Evolutionary conservation across 169 alveolate species (phyloP).

Genomic region (Plasmodium fragile): DNA sequence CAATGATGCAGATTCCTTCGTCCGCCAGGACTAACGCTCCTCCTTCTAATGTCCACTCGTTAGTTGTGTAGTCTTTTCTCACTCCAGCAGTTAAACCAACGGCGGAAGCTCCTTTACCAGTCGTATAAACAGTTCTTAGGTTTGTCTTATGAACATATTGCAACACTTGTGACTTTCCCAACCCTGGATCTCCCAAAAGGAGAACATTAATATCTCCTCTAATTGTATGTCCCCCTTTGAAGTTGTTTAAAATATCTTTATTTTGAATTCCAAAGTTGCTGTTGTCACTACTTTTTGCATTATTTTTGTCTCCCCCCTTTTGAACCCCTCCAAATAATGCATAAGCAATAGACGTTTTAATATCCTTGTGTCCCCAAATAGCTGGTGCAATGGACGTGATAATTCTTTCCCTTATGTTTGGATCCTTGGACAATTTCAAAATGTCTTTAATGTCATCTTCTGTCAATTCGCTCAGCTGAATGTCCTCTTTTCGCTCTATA

Average conservation of each 20-base stretch:
- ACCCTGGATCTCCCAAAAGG: slow-evolving; percentile 97
- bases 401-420: slow-evolving; percentile 95
- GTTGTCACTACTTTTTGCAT: slow-evolving; percentile 57
- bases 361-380: slow-evolving; percentile 96
- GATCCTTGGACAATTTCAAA: slow-evolving; percentile 92
- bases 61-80: slow-evolving; percentile 97
- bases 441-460: slow-evolving; percentile 95
- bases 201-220: slow-evolving; percentile 98
- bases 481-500: slow-evolving; percentile 93
- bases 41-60: slow-evolving; percentile 99
- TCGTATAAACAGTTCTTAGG: slow-evolving; percentile 97
- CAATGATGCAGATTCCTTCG: slow-evolving; percentile 99
- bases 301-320: slow-evolving; percentile 80
- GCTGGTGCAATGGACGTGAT: slow-evolving; percentile 98
- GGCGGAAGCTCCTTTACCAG: slow-evolving; percentile 99
- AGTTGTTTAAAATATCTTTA: slow-evolving; percentile 90
- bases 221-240: slow-evolving; percentile 95
- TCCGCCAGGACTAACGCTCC: slow-evolving; percentile 99
- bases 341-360: slow-evolving; percentile 93
- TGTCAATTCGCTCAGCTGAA: slow-evolving; percentile 91
- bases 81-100: slow-evolving; percentile 99
- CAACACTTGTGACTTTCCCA: slow-evolving; percentile 99
- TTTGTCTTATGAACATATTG: slow-evolving; percentile 98
- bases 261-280: slow-evolving; percentile 61
- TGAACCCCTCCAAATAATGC: slow-evolving; percentile 96